Evolutionary conservation across 31 red algal genomes (phyloP), one percentile per base, ranked within the genome.

Genomic region (Porphyra umbilicalis): DNA sequence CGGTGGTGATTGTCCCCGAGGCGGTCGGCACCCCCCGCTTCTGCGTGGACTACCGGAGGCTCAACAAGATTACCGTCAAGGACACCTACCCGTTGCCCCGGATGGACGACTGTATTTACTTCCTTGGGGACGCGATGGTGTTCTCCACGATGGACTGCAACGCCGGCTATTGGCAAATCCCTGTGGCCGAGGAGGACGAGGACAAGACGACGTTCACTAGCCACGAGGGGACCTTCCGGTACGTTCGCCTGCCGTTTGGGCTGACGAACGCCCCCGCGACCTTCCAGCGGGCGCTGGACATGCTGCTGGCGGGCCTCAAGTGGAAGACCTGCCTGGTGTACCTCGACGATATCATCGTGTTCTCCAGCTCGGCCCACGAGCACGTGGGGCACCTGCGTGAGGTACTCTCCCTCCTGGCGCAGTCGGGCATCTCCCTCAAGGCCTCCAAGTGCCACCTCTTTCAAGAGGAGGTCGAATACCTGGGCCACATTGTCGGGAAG

Each of bases 11-110:
- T 15, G 42, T 78, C 18, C 81, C 80, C 34, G 82, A 83, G 35
- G 34, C 76, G 6, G 86, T 82, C 79, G 74, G 80, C 5, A 83
- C 80, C 33, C 77, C 76, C 34, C 25, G 44, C 32, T 84, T 90
- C 82, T 90, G 81, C 40, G 81, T 90, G 33, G 88, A 84, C 80
- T 90, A 90, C 88, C 75, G 82, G 11, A 34, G 77, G 38, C 88
- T 90, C 11, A 90, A 84, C 42, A 33, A 25, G 74, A 35, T 84
- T 3, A 84, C 76, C 16, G 82, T 84, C 13, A 80, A 44, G 20
- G 74, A 90, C 82, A 80, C 82, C 9, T 80, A 90, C 40, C 75
- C 88, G 18, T 36, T 90, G 8, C 82, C 82, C 18, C 33, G 77
- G 33, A 90, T 90, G 82, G 68, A 90, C 42, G 88, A 76, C 25